Conservation (phyloP, 2,329 filamentous ascomycete genomes). For the Talaromyces verruculosus region DNA sequence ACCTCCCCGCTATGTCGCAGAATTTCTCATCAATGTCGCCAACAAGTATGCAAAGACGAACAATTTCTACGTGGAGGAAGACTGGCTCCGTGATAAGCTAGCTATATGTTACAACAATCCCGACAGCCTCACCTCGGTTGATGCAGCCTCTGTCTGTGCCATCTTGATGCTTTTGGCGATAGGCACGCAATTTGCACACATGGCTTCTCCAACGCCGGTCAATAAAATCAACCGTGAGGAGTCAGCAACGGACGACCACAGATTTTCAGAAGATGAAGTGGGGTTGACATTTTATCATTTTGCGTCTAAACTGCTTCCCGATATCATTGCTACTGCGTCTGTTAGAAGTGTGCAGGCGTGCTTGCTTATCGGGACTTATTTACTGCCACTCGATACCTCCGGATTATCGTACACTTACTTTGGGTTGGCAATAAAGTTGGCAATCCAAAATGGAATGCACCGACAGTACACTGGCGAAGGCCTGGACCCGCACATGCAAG, state of each 20-base stretch:
- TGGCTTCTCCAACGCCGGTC: slow-evolving; percentile 41
- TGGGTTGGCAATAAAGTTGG: slow-evolving; percentile 56
- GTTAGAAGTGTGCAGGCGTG: slow-evolving; percentile 60
- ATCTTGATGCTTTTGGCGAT: slow-evolving; percentile 47
- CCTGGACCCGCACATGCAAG: slow-evolving; percentile 50
- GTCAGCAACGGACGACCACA: slow-evolving; percentile 33
- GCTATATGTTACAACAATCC: slow-evolving; percentile 41
- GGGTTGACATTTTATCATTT: slow-evolving; percentile 59
- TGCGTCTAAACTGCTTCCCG: slow-evolving; percentile 55
- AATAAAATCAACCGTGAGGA: slow-evolving; percentile 32
- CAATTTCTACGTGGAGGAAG: slow-evolving; percentile 46
- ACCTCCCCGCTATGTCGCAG: slow-evolving; percentile 46
- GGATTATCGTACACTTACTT: slow-evolving; percentile 60
- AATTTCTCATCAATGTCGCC: slow-evolving; percentile 46
- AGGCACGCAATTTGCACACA: slow-evolving; percentile 47
- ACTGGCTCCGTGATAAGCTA: slow-evolving; percentile 43
- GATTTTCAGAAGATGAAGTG: slow-evolving; percentile 54
- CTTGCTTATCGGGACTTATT: slow-evolving; percentile 57
- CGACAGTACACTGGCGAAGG: slow-evolving; percentile 51
- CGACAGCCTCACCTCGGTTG: slow-evolving; percentile 36
- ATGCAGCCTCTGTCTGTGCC: slow-evolving; percentile 43
- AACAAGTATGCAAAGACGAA: slow-evolving; percentile 48
- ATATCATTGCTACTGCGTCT: slow-evolving; percentile 58
- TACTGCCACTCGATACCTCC: slow-evolving; percentile 57
- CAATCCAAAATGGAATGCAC: slow-evolving; percentile 63